Evolutionary conservation across 1,284 basidiomycete genomes (phyloP).

Genomic region (Sanguinoderma infundibulare): DNA sequence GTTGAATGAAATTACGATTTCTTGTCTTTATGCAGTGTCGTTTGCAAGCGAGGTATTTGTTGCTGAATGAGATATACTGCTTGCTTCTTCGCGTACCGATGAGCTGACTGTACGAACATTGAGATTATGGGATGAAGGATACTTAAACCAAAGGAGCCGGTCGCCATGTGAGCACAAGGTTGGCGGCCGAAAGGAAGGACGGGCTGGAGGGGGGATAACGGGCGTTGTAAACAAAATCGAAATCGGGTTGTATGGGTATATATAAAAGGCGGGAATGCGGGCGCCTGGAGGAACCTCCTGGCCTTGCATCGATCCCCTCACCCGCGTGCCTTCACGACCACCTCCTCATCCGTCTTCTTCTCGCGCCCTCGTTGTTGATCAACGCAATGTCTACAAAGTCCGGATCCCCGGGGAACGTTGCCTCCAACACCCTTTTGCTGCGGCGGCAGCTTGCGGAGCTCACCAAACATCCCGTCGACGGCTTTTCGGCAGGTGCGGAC

Average conservation of each 20-base stretch:
- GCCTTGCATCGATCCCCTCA: slow-evolving; percentile 26
- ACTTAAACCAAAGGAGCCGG: no score
- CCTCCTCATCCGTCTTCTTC: neutral
- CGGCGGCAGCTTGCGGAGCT: slow-evolving; percentile 85
- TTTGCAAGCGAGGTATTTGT: no score
- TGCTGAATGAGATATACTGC: no score
- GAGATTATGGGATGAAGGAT: no score
- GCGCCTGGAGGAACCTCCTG: neutral
- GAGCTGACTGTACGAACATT: no score
- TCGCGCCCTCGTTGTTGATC: neutral
- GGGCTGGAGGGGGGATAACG: neutral
- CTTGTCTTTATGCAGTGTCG: no score
- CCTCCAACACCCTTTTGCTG: slow-evolving; percentile 75
- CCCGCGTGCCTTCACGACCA: slow-evolving; percentile 6
- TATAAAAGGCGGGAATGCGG: neutral
- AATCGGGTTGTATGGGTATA: slow-evolving; percentile 18
- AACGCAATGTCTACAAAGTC: slow-evolving; percentile 28
- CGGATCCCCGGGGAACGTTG: slow-evolving; percentile 26
- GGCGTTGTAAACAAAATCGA: neutral
- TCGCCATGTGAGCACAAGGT: neutral
- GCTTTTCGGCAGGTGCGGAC: slow-evolving; percentile 85
- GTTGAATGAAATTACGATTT: no score
- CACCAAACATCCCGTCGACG: slow-evolving; percentile 88
- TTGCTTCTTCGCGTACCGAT: no score
- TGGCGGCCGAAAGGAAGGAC: neutral